A percentile compares a stretch with the other conserved stretches of the same genome.
phyloP scores from a whole-genome alignment of 2,329 filamentous ascomycete genomes.

The Claviceps pazoutovae region DNA sequence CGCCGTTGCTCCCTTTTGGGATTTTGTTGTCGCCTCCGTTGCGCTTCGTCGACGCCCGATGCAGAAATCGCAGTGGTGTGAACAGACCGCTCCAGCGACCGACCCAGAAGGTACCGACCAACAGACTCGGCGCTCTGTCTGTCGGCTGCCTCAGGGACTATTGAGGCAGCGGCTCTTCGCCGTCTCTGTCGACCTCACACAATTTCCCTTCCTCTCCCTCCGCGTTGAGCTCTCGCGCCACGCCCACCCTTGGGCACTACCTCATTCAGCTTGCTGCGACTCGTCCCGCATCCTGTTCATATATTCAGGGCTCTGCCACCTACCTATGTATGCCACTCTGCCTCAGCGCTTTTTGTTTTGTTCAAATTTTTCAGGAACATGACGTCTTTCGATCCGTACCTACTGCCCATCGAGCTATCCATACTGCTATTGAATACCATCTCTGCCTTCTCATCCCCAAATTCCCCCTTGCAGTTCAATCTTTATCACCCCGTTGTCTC shows the following conservation, averaged over 20 bases:
- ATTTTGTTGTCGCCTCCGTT: constrained; percentile 3
- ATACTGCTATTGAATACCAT: not conserved
- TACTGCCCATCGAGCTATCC: not conserved
- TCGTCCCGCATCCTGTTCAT: not conserved
- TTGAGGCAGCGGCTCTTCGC: not conserved
- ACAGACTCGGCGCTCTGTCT: not conserved
- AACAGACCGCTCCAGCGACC: constrained; percentile 7
- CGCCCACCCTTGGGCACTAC: constrained; percentile 3
- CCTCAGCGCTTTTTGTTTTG: constrained; percentile 10
- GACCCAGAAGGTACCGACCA: constrained; percentile 6
- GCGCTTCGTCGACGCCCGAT: constrained; percentile 6
- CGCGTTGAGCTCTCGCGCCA: not conserved
- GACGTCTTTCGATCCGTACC: not conserved
- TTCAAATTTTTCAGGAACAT: constrained; percentile 1
- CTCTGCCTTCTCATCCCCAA: not conserved
- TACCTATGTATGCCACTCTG: constrained; percentile 13
- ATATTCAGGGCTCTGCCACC: constrained; percentile 6
- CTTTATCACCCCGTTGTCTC: not conserved
- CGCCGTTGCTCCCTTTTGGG: constrained; percentile 4
- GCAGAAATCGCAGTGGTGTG: constrained; percentile 5
- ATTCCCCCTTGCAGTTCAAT: not conserved
- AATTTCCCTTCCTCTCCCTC: not conserved
- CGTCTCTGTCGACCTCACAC: not conserved
- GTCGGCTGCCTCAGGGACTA: not conserved
- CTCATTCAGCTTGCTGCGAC: constrained; percentile 21